Conservation (phyloP, 768 basidiomycete species). For the Tricholomella constricta region DNA sequence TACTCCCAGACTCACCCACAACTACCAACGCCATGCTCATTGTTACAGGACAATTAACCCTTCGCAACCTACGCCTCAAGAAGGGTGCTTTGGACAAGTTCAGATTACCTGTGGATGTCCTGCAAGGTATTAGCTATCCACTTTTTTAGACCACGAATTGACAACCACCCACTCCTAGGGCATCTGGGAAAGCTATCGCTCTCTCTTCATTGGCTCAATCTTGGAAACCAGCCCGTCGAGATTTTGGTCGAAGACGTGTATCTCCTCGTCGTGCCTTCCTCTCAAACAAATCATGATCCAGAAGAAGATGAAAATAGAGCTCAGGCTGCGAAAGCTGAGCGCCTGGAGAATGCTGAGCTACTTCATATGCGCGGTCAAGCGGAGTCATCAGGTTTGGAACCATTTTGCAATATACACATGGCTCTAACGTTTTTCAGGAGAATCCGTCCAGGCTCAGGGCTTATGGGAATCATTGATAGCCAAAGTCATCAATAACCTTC, state of each 20-base stretch:
- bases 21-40: neutral
- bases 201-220: slow-evolving; percentile 86
- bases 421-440: slow-evolving; percentile 31
- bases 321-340: slow-evolving; percentile 87
- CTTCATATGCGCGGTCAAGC: slow-evolving; percentile 66
- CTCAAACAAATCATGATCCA: slow-evolving; percentile 66
- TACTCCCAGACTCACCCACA: slow-evolving; percentile 21
- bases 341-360: slow-evolving; percentile 85
- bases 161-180: slow-evolving; percentile 43
- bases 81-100: slow-evolving; percentile 95
- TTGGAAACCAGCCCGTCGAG: slow-evolving; percentile 89
- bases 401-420: neutral
- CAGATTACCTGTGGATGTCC: slow-evolving; percentile 90
- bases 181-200: slow-evolving; percentile 85
- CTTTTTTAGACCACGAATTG: neutral
- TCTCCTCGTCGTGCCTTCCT: slow-evolving; percentile 85
- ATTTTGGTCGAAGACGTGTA: slow-evolving; percentile 93
- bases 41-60: slow-evolving; percentile 66
- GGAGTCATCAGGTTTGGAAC: slow-evolving; percentile 48
- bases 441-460: slow-evolving; percentile 78
- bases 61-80: slow-evolving; percentile 85
- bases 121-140: slow-evolving; percentile 66
- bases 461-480: slow-evolving; percentile 80
- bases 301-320: slow-evolving; percentile 83
- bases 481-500: slow-evolving; percentile 94